These are phyloP conservation scores for Cichorium intybus DNA, from an alignment of 140 eudicot species.

Conservation along the genomic window DNA sequence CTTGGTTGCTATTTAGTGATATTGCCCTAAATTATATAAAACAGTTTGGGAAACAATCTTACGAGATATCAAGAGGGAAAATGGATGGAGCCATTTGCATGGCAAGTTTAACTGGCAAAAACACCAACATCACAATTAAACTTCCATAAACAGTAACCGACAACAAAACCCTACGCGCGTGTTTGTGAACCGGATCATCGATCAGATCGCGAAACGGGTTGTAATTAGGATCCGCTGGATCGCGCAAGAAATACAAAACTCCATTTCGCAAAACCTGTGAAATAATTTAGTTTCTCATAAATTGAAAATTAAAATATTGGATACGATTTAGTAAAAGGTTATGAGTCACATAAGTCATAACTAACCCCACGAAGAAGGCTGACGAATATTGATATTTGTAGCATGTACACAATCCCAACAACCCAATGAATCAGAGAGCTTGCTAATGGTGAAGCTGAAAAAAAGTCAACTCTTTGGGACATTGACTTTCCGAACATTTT, in stretches of 20 bases:
- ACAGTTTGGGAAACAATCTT: background rate
- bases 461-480: conserved; percentile 79
- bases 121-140: conserved; percentile 89
- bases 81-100: conserved; percentile 89
- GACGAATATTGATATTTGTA: conserved; percentile 90
- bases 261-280: conserved; percentile 89
- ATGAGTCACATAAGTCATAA: too few relatives aligned
- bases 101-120: conserved; percentile 93
- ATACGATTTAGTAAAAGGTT: background rate
- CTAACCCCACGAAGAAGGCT: conserved; percentile 99
- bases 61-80: conserved; percentile 92
- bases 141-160: conserved; percentile 96
- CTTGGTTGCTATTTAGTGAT: too few relatives aligned
- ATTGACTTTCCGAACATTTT: conserved; percentile 95
- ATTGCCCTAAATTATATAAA: too few relatives aligned
- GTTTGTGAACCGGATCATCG: conserved; percentile 98
- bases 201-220: conserved; percentile 94
- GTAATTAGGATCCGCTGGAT: conserved; percentile 98
- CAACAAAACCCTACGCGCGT: conserved; percentile 93
- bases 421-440: conserved; percentile 96
- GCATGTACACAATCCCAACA: conserved; percentile 96
- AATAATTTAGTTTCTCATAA: too few relatives aligned
- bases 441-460: conserved; percentile 83
- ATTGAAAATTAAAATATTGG: background rate
- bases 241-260: conserved; percentile 91